These are phyloP conservation scores for Metarhizium anisopliae DNA, from an alignment of 2,329 filamentous ascomycete species.

Conservation along the genomic window DNA sequence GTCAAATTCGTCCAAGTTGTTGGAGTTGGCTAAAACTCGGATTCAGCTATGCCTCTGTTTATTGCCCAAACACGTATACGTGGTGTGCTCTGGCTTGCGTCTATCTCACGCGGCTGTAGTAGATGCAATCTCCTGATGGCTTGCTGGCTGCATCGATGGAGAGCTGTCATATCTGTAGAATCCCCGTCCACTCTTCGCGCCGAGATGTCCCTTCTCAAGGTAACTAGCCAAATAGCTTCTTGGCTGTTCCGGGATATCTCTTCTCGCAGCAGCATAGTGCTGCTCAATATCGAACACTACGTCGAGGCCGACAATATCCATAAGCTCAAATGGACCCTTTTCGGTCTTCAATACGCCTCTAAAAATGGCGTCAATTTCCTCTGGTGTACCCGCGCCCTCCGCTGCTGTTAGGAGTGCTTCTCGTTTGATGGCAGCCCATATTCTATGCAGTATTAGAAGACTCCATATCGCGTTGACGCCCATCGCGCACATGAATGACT, in stretches of 20 bases:
- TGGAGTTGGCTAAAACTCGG: no score
- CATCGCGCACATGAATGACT: not conserved
- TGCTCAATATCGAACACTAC: constrained; percentile 22
- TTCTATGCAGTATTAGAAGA: constrained; percentile 9
- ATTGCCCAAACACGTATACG: not conserved
- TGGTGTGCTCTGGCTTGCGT: not conserved
- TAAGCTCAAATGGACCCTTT: constrained; percentile 21
- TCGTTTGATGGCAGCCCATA: constrained; percentile 24
- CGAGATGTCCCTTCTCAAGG: constrained; percentile 16
- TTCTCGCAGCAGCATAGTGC: constrained; percentile 19
- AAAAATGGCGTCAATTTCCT: constrained; percentile 23
- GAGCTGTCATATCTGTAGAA: constrained; percentile 13
- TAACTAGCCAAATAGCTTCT: constrained; percentile 16
- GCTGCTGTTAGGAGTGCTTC: constrained; percentile 21
- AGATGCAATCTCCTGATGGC: not conserved
- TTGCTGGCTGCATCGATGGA: not conserved
- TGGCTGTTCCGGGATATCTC: constrained; percentile 14
- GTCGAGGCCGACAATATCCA: constrained; percentile 22
- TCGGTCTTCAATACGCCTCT: constrained; percentile 20
- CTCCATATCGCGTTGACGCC: not conserved
- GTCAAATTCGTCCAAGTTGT: no score
- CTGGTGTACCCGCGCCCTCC: constrained; percentile 19
- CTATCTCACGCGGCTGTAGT: not conserved
- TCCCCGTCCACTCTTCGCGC: constrained; percentile 19
- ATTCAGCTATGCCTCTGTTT: not conserved